These are phyloP conservation scores for Arthrobotrys sphaeroides DNA, from an alignment of 2,329 filamentous ascomycete species.

Conservation along the genomic window DNA sequence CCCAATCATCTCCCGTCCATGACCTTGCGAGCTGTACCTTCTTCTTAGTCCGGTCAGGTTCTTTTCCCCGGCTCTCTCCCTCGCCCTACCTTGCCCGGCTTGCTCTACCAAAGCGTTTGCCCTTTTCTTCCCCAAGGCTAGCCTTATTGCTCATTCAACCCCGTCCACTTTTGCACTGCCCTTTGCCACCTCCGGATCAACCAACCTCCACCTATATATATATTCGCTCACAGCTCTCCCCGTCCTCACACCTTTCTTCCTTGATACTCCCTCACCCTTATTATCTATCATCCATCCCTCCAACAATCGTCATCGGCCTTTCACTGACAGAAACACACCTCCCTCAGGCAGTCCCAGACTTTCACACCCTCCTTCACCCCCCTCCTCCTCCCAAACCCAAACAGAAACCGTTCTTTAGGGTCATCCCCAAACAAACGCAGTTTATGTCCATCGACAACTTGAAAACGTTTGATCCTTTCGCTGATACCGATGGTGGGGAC, in stretches of 20 bases:
- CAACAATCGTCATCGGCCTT: too few relatives aligned
- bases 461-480: slow-evolving; percentile 99
- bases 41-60: neutral
- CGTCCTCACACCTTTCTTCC: neutral
- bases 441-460: slow-evolving; percentile 99
- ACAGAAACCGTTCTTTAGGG: slow-evolving; percentile 34
- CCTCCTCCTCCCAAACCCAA: slow-evolving; percentile 9
- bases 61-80: neutral
- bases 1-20: slow-evolving; percentile 4
- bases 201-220: neutral
- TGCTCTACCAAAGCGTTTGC: neutral
- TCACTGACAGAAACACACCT: too few relatives aligned
- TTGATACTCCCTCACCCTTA: neutral
- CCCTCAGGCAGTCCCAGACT: neutral
- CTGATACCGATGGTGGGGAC: slow-evolving; percentile 99
- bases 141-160: slow-evolving; percentile 7
- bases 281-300: neutral
- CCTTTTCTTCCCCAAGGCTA: neutral
- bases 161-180: neutral
- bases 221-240: slow-evolving; percentile 13
- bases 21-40: slow-evolving; percentile 3
- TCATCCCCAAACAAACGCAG: slow-evolving; percentile 61
- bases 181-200: slow-evolving; percentile 13
- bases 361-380: neutral
- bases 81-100: neutral